phyloP scores from a whole-genome alignment of 2,329 filamentous ascomycete genomes.

The Phialophora verrucosa region DNA sequence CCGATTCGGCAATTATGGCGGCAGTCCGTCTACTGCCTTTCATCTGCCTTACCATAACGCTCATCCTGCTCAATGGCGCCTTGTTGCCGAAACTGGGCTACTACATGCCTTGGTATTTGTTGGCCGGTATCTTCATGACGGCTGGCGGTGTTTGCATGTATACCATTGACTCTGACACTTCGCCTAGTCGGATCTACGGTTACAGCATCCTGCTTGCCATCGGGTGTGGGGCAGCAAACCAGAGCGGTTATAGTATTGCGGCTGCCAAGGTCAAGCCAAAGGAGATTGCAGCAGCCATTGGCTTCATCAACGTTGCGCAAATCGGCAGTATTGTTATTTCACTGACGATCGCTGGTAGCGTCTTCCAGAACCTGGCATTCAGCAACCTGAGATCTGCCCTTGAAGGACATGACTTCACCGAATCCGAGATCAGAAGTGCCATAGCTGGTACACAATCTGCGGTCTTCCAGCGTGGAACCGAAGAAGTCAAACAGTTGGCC shows the following conservation, averaged over 20 bases:
- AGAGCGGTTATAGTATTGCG: constrained; percentile 37
- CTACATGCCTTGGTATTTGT: constrained; percentile 42
- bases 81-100: constrained; percentile 39
- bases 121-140: constrained; percentile 38
- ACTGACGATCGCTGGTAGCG: constrained; percentile 21
- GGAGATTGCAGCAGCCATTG: constrained; percentile 13
- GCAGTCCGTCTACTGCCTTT: constrained; percentile 46
- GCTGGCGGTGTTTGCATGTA: constrained; percentile 36
- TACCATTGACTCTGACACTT: constrained; percentile 35
- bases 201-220: constrained; percentile 40
- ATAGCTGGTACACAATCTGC: constrained; percentile 25
- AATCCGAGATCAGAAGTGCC: constrained; percentile 25
- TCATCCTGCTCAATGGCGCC: constrained; percentile 37
- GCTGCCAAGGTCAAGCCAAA: constrained; percentile 10
- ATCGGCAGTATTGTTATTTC: constrained; percentile 16
- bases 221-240: constrained; percentile 36
- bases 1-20: constrained; percentile 45
- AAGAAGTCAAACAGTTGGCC: constrained; percentile 31
- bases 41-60: constrained; percentile 40
- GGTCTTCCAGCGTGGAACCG: constrained; percentile 30
- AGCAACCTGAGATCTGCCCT: constrained; percentile 20
- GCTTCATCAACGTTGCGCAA: constrained; percentile 25
- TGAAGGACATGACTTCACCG: constrained; percentile 13
- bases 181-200: constrained; percentile 39
- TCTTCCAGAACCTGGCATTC: constrained; percentile 25